Evolutionary conservation across 306 rosid genomes (phyloP).

Genomic region (Gastrolobium villosum): DNA sequence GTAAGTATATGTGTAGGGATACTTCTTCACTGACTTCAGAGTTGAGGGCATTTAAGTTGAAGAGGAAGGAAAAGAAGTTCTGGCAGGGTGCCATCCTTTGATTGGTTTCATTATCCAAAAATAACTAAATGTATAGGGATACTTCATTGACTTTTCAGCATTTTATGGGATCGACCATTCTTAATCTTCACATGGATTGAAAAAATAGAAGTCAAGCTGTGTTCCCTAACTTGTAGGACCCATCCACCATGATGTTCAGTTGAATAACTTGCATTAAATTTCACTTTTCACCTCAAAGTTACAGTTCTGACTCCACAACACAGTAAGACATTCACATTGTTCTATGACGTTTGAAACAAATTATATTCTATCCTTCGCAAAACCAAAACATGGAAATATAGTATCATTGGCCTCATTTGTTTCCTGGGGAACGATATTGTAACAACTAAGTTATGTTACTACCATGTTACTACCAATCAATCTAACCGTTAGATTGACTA

Average conservation of each 20-base stretch:
- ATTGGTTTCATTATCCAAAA: constrained; percentile 20
- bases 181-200: background rate
- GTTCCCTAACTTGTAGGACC: constrained; percentile 20
- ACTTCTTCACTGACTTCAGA: background rate
- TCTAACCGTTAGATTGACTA: too few species aligned
- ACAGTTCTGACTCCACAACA: background rate
- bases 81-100: background rate
- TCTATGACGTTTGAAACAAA: background rate
- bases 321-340: constrained; percentile 1
- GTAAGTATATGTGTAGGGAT: background rate
- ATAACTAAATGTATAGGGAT: constrained; percentile 19
- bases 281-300: background rate
- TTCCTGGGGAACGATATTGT: too few species aligned
- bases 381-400: background rate
- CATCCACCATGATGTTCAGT: background rate
- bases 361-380: constrained; percentile 5
- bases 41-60: constrained; percentile 5
- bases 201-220: background rate
- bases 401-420: background rate
- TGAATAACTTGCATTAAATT: background rate
- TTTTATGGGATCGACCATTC: background rate
- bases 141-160: constrained; percentile 3
- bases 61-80: background rate
- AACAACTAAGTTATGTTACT: too few species aligned
- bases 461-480: too few species aligned